Base-by-base conservation (phyloP, 192 early-diverging fungal species). In the Borealophlyctis nickersoniae region DNA sequence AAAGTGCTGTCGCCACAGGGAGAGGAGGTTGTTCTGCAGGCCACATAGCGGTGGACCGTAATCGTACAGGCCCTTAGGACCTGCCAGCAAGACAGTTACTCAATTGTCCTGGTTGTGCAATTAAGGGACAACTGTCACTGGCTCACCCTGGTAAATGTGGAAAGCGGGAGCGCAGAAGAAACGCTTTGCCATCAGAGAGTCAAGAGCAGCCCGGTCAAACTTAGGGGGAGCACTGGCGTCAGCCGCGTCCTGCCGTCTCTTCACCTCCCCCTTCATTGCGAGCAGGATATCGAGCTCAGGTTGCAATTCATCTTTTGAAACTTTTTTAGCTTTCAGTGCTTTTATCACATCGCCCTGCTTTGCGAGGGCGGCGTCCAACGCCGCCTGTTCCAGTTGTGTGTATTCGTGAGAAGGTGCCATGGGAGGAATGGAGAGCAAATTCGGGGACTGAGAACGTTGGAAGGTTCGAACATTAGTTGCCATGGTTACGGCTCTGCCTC, bases 131-230 rank as follows among this genome's bases (percentile, higher is more conserved):
- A 45, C 39, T 45, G 39, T 45, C 9, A 45, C 39, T 45, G 39
- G 49, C 24, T 36, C 77, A 92, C 91, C 95, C 60, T 93, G 94
- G 69, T 99, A 99, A 73, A 93, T 92, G 54, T 84, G 79, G 76
- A 96, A 99, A 32, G 94, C 87, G 7, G 94, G 97, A 30, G 97
- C 91, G 55, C 86, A 91, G 74, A 99, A 99, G 87, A 99, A 99
- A 29, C 95, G 86, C 80, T 92, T 92, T 59, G 83, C 72, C 58
- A 98, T 80, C 60, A 99, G 74, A 36, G 81, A 70, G 65, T 92
- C 90, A 48, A 92, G 73, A 19, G 73, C 75, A 16, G 75, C 36
- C 45, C 89, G 80, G 63, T 92, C 84, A 52, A 92, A 87, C 33
- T 78, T 74, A 7, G 13, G 4, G 4, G 22, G 14, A 5, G 30